Base-by-base conservation (phyloP, 106 monocot genomes). In the Amphibolis antarctica region DNA sequence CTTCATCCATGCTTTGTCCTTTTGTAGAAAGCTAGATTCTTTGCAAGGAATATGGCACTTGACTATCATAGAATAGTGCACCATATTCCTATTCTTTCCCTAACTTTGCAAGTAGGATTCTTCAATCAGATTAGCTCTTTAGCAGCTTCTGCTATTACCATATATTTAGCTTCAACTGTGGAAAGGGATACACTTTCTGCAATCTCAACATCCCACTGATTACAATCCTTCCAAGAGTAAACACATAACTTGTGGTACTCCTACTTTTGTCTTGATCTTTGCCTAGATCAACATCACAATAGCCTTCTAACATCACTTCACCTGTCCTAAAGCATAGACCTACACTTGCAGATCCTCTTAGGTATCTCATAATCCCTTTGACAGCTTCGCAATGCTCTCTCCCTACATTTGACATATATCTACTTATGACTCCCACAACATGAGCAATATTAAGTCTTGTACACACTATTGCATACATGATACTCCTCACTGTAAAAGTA, bases 381-480 rank as follows among this genome's bases (percentile, higher is more conserved):
- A 36, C 7, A 36, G 36, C 7, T 36, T 36, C 36, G 4, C 36
- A 36, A 36, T 36, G 36, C 36, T 4, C 7, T 36, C 7, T 36
- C 7, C 36, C 7, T 36, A 7, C 4, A 36, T 36, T 7, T 36
- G 36, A 2, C 36, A 36, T 36, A 36, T 36, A 4, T 36, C 36
- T 36, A 36, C 36, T 36, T 36, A 36, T 7, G 7, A 36, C 36
- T 36, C 36, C 36, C 36, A 36, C 36, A 4, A 36, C 36, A 36
- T 4, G 36, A 4, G 36, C 36, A 36, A 36, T 36, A 7, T 36
- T 7, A 4, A 7, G 36, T 36, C 36, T 36, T 4, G 7, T 36
- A 7, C 36, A 36, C 36, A 36, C 10, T 27, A 63, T 71, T 13
- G 12, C 24, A 26, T 71, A 63, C 71, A 46, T 69, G 28, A 69